Conservation (phyloP, 2,329 filamentous ascomycete species). For the Penicillium occitanis region DNA sequence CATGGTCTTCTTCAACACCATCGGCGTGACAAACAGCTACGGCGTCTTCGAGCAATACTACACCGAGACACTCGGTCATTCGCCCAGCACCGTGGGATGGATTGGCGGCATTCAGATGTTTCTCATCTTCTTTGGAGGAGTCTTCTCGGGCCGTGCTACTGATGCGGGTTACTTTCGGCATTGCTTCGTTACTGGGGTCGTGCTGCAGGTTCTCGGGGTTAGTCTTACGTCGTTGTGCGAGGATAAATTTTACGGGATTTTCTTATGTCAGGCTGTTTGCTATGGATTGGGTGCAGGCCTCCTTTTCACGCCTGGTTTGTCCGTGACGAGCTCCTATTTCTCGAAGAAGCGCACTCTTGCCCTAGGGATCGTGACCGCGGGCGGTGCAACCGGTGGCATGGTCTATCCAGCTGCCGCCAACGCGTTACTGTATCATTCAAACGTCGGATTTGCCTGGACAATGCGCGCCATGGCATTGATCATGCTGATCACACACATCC, state of each 20-base stretch:
- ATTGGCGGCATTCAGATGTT: conserved; percentile 48
- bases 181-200: conserved; percentile 30
- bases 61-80: conserved; percentile 31
- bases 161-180: conserved; percentile 45
- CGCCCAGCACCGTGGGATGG: conserved; percentile 46
- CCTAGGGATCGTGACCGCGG: conserved; percentile 39
- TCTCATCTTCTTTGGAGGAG: conserved; percentile 44
- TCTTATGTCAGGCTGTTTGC: conserved; percentile 49
- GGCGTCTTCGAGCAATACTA: conserved; percentile 51
- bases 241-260: conserved; percentile 48
- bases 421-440: conserved; percentile 29
- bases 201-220: conserved; percentile 44
- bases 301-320: conserved; percentile 43
- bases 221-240: conserved; percentile 48
- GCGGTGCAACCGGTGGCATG: conserved; percentile 44
- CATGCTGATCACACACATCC: conserved; percentile 19
- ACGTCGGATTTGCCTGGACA: conserved; percentile 17
- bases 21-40: conserved; percentile 34
- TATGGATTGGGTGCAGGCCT: conserved; percentile 45
- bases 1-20: conserved; percentile 32
- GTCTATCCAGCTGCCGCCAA: conserved; percentile 49
- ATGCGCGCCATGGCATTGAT: conserved; percentile 21
- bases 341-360: conserved; percentile 40
- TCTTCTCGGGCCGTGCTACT: conserved; percentile 43
- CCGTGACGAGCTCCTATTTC: conserved; percentile 47